Evolutionary conservation across 352 stramenopile genomes (phyloP).

Genomic region (Phytophthora podocarpi): DNA sequence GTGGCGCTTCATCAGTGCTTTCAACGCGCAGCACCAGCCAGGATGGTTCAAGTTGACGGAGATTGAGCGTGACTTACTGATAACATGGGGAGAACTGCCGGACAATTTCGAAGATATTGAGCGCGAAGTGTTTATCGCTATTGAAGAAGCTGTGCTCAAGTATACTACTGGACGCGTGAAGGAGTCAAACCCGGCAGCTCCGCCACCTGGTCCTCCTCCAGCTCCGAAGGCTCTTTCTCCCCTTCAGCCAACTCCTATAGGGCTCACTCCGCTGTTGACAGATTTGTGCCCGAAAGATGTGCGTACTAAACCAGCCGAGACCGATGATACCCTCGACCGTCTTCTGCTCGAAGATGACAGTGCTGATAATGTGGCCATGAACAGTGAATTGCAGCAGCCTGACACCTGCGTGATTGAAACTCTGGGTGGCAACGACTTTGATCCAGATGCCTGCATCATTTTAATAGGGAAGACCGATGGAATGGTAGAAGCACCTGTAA

Average conservation of each 20-base stretch:
- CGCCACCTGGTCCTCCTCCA: not conserved
- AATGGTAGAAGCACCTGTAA: not conserved
- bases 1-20: slow-evolving; percentile 21
- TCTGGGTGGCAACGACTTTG: not conserved
- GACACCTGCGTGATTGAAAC: not conserved
- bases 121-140: slow-evolving; percentile 12
- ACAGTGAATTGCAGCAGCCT: not conserved
- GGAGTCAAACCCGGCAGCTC: not conserved
- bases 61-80: slow-evolving; percentile 5
- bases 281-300: not conserved
- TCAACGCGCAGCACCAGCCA: slow-evolving; percentile 17
- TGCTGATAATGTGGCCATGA: not conserved
- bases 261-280: not conserved
- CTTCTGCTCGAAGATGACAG: slow-evolving; percentile 26
- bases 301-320: slow-evolving; percentile 1
- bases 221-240: not conserved
- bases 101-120: slow-evolving; percentile 32
- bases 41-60: slow-evolving; percentile 35
- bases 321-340: slow-evolving; percentile 12
- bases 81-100: slow-evolving; percentile 16
- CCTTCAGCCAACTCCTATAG: not conserved
- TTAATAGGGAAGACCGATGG: not conserved
- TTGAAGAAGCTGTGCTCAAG: slow-evolving; percentile 5
- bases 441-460: not conserved
- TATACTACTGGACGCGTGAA: not conserved